These are phyloP conservation scores for Eucalyptus caleyi DNA, from an alignment of 345 rosid species.

Conservation along the genomic window DNA sequence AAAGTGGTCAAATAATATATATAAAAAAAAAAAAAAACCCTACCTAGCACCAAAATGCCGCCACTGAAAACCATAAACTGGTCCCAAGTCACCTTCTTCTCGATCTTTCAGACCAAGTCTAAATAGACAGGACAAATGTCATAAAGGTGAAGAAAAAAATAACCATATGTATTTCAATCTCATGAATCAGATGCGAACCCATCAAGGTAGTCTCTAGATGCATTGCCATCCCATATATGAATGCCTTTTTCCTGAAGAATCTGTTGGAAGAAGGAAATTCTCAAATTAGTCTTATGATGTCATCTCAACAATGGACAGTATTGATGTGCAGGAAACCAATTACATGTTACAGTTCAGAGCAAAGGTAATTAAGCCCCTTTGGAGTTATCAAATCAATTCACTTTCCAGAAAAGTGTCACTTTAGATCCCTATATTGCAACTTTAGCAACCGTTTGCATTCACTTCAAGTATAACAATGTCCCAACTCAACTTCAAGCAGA, in stretches of 20 bases:
- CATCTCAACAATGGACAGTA: background rate
- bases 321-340: background rate
- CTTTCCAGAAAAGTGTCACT: background rate
- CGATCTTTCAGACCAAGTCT: conserved; percentile 74
- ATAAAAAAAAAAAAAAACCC: background rate
- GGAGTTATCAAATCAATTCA: background rate
- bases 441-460: background rate
- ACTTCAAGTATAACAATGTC: background rate
- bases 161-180: background rate
- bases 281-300: background rate
- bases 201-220: conserved; percentile 85
- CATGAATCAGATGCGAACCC: conserved; percentile 24
- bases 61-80: conserved; percentile 98
- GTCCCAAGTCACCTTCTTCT: conserved; percentile 96
- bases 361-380: background rate
- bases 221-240: conserved; percentile 96
- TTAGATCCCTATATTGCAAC: background rate
- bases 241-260: conserved; percentile 89
- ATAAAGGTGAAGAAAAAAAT: background rate
- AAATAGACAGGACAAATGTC: background rate
- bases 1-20: background rate
- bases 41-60: conserved; percentile 98
- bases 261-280: conserved; percentile 22
- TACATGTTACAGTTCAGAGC: background rate
- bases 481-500: background rate